Conservation (phyloP, 805 yeast species). For the Suhomyces faveliae region DNA sequence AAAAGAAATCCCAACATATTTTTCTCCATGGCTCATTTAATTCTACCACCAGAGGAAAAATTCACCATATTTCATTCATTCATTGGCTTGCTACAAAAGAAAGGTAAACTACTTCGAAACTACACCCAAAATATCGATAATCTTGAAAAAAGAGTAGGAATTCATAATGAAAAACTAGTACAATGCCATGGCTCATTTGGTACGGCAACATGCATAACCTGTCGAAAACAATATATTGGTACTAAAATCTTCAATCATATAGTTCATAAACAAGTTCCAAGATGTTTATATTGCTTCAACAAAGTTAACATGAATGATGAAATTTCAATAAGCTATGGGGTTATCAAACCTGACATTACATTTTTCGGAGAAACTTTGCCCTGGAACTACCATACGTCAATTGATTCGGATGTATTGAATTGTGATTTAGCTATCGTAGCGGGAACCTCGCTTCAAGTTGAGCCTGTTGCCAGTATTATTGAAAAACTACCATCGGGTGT, state of each 20-base stretch:
- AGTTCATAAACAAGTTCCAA: conserved; percentile 50
- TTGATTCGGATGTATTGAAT: conserved; percentile 52
- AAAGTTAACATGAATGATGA: conserved; percentile 23
- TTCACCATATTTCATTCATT: conserved; percentile 40
- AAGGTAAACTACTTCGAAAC: conserved; percentile 38
- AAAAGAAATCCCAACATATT: conserved; percentile 74
- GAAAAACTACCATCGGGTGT: conserved; percentile 30
- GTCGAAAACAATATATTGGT: conserved; percentile 56
- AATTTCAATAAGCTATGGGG: conserved; percentile 35
- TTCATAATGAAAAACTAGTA: conserved; percentile 55
- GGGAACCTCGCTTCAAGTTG: conserved; percentile 80
- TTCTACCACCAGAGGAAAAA: conserved; percentile 56
- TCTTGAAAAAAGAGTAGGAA: conserved; percentile 47
- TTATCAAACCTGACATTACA: conserved; percentile 88
- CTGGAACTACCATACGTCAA: conserved; percentile 29
- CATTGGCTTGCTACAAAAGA: conserved; percentile 34
- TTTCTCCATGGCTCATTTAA: conserved; percentile 82
- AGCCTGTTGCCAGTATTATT: conserved; percentile 44
- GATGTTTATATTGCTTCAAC: conserved; percentile 48
- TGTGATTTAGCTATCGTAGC: conserved; percentile 81
- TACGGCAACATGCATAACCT: conserved; percentile 72
- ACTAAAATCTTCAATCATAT: conserved; percentile 45
- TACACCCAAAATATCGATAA: conserved; percentile 48
- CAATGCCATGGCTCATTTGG: conserved; percentile 86
- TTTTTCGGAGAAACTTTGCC: conserved; percentile 75